A percentile compares a stretch with the other conserved stretches of the same genome.
Conservation (phyloP, 2,329 filamentous ascomycete genomes). For the Epichloe coenophiala region DNA sequence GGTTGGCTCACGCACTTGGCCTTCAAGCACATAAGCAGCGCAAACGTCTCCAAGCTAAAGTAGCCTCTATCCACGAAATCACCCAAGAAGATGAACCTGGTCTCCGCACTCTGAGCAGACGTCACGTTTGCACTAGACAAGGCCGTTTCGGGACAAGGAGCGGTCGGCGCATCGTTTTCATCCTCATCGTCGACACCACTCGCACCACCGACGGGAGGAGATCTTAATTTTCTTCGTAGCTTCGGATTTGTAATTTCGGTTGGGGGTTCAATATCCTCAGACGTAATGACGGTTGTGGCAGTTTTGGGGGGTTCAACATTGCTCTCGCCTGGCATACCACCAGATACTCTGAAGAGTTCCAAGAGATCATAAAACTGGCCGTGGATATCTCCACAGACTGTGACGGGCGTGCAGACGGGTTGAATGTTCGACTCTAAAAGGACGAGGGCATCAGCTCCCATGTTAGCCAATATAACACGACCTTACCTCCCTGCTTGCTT, state of each 20-base stretch:
- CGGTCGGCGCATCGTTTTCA: constrained; percentile 20
- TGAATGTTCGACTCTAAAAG: constrained; percentile 87
- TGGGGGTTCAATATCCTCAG: constrained; percentile 86
- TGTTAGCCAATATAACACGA: neutral
- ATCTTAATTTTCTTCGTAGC: constrained; percentile 68
- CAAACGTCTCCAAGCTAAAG: constrained; percentile 97
- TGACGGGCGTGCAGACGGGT: constrained; percentile 91
- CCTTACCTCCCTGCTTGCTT: neutral
- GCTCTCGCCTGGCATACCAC: constrained; percentile 84
- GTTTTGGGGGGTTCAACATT: constrained; percentile 58
- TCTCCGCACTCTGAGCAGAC: constrained; percentile 36
- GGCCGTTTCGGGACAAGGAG: constrained; percentile 20
- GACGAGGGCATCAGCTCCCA: neutral
- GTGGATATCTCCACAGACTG: constrained; percentile 95
- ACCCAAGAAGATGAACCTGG: constrained; percentile 51
- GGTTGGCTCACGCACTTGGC: constrained; percentile 34
- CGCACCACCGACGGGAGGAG: constrained; percentile 18
- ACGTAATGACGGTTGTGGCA: constrained; percentile 62
- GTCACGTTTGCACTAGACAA: constrained; percentile 18
- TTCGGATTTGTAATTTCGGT: constrained; percentile 80
- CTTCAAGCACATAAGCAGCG: constrained; percentile 90
- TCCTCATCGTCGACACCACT: constrained; percentile 39
- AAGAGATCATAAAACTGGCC: constrained; percentile 97
- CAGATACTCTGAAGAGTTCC: constrained; percentile 90
- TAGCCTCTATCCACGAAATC: constrained; percentile 97